Base-by-base conservation (phyloP, 495 filamentous ascomycete genomes). In the Aspergillus egyptiacus region DNA sequence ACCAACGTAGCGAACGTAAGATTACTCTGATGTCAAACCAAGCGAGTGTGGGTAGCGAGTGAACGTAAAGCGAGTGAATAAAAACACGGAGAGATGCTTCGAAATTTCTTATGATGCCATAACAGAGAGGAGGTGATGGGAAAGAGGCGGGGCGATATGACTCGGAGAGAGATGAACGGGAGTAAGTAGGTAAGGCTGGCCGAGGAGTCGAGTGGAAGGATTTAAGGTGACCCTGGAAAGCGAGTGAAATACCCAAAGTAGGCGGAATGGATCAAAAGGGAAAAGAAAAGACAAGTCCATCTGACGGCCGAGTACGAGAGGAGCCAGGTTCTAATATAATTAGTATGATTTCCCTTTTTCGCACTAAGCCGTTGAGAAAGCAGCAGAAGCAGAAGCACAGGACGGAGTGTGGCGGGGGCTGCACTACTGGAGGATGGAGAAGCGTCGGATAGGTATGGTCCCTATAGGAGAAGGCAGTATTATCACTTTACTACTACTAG, bases 11-110 rank as follows among this genome's bases (percentile, higher is more conserved):
- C 70, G 70, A 73, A 68, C 60, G 70, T 71, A 63, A 53, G 63
- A 51, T 48, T 48, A 61, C 55, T 66, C 63, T 46, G 50, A 60
- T 67, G 55, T 62, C 57, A 66, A 58, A 67, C 58, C 59, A 65
- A 72, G 69, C 70, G 68, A 73, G 66, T 70, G 70, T 73, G 59
- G n/a, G 63, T 66, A 67, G 69, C 70, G 67, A 70, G 67, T 65
- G 68, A 66, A 61, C 41, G 54, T 37, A 53, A 31, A 57, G 46
- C 48, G 48, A 48, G 31, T 48, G 44, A 46, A 51, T 51, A 51
- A 56, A 50, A 54, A 35, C 38, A 46, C 44, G 40, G 28, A 51
- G 44, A 32, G 17, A n/a, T 11, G 36, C 36, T 37, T 25, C 2
- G 2, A 11, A 31, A 11, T 34, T 48, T 41, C 52, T 59, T 62